These are phyloP conservation scores for Chlorella sp. DNA, from an alignment of 139 green algal genomes.

Conservation along the genomic window DNA sequence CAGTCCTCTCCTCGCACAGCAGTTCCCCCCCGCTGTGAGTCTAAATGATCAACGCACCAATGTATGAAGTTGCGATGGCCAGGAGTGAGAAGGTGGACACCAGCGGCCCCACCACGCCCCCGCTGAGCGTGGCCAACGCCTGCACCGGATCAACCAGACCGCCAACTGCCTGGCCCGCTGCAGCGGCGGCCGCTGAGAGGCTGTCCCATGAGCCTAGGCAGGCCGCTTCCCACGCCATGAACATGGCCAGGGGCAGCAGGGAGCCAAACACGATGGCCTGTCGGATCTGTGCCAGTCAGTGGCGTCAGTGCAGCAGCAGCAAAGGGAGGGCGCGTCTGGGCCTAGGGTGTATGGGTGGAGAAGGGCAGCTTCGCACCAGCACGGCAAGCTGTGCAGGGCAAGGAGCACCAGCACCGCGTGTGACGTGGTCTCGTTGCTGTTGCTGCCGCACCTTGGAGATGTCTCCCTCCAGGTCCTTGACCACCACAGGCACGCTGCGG, in stretches of 20 bases:
- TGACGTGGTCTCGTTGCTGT: background rate
- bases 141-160: constrained; percentile 7
- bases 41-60: constrained; percentile 16
- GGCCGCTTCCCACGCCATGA: constrained; percentile 64
- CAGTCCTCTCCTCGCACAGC: background rate
- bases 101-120: constrained; percentile 1
- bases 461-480: constrained; percentile 52
- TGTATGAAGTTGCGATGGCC: constrained; percentile 64
- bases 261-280: constrained; percentile 44
- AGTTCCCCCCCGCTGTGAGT: background rate
- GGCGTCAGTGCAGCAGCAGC: background rate
- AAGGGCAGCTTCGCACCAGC: background rate
- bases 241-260: constrained; percentile 65
- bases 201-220: constrained; percentile 39
- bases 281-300: constrained; percentile 30
- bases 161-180: background rate
- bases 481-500: constrained; percentile 16
- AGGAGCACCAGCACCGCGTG: background rate
- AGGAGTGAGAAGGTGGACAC: constrained; percentile 52
- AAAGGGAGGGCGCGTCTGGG: background rate
- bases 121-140: background rate
- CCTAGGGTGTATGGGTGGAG: background rate
- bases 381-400: background rate
- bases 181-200: background rate
- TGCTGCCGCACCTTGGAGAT: constrained; percentile 31